Percentiles rank a stretch among this genome's conserved stretches.
These are phyloP conservation scores for Neurospora tetrasperma DNA, from an alignment of 495 filamentous ascomycete species.

Conservation along the genomic window DNA sequence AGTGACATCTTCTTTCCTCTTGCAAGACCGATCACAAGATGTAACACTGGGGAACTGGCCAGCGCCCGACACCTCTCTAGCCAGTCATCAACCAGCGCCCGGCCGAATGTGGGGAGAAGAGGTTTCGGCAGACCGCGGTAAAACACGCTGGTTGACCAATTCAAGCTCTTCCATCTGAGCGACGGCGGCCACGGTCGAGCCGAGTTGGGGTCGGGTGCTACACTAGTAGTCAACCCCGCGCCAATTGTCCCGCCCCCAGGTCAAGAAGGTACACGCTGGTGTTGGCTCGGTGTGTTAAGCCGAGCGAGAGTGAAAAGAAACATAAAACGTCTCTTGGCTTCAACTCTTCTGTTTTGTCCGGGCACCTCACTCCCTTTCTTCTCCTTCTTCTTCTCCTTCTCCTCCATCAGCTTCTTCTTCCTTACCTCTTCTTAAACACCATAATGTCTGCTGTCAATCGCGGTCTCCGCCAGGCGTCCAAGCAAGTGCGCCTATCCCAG, in stretches of 20 bases:
- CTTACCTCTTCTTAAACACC: not conserved
- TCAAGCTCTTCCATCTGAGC: slow-evolving; percentile 5
- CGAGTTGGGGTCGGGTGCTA: not conserved
- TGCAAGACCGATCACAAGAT: not conserved
- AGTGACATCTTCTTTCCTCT: not conserved
- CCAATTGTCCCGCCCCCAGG: not conserved
- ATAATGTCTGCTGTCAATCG: slow-evolving; percentile 25
- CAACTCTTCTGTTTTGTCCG: not conserved
- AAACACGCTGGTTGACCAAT: not conserved
- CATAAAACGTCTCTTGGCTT: not conserved
- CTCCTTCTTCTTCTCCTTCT: not conserved
- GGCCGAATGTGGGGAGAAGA: not conserved
- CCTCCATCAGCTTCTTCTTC: not conserved
- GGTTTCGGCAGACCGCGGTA: slow-evolving; percentile 11
- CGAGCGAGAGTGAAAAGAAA: not conserved
- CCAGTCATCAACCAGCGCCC: not conserved
- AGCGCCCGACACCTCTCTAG: not conserved
- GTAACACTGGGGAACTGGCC: not conserved
- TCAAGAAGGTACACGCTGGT: not conserved
- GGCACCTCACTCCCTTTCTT: not conserved
- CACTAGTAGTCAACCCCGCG: not conserved
- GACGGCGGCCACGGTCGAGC: not conserved
- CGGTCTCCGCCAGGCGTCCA: slow-evolving; percentile 22
- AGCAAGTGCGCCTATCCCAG: slow-evolving; percentile 16
- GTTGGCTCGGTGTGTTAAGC: not conserved